phyloP scores from a whole-genome alignment of 768 basidiomycete genomes.

The Gelatoporia subvermispora region DNA sequence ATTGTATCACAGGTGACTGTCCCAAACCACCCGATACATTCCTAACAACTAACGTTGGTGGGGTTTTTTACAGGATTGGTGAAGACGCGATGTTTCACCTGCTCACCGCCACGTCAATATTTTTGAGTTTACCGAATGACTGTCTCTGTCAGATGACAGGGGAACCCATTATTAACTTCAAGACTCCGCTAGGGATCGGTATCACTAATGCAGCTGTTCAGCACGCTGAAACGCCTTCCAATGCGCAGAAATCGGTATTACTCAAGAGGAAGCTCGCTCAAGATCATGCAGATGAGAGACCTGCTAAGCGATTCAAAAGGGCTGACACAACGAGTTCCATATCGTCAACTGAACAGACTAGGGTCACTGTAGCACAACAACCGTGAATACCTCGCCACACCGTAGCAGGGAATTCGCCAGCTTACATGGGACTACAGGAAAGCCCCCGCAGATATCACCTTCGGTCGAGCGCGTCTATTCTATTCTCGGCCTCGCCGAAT shows the following conservation, averaged over 20 bases:
- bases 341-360: neutral
- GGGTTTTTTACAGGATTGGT: conserved; percentile 74
- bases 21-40: neutral
- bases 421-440: conserved; percentile 21
- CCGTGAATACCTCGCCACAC: neutral
- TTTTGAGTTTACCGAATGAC: conserved; percentile 73
- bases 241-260: neutral
- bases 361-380: neutral
- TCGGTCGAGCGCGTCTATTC: conserved; percentile 57
- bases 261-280: conserved; percentile 3
- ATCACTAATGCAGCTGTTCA: neutral
- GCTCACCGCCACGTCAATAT: conserved; percentile 69
- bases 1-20: conserved; percentile 51
- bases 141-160: conserved; percentile 86
- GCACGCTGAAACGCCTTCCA: neutral
- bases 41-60: neutral
- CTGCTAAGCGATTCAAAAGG: conserved; percentile 26
- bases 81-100: conserved; percentile 74
- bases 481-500: conserved; percentile 57
- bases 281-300: conserved; percentile 7
- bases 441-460: conserved; percentile 45
- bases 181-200: conserved; percentile 4
- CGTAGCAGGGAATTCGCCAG: neutral
- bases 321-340: neutral
- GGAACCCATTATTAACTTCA: conserved; percentile 49